Evolutionary conservation across 139 green algal genomes (phyloP), one percentile per base, ranked within the genome.

Genomic region (Ostreobium quekettii): DNA sequence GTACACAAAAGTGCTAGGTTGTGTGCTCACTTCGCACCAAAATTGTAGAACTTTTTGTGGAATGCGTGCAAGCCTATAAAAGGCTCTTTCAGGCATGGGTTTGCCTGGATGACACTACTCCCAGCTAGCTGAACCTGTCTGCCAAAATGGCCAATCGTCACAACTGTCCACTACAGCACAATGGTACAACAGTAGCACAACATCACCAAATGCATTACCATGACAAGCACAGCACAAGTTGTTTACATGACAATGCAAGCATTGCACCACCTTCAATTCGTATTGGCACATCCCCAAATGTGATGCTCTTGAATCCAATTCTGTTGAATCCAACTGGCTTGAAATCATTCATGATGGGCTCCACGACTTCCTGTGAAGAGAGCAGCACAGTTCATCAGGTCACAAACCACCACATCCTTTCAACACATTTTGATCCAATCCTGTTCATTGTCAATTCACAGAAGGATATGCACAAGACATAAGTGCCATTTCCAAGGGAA

Each of bases 221-320:
- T 74, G 4, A 83, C 73, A 56, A 71, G 71, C 48, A 83, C 79
- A 36, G 83, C 66, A 3, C 26, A 19, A 39, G 1, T 8, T n/a
- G 19, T n/a, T 6, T 36, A 11, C 60, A 8, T 67, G 60, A 31
- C 0, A 48, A 19, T 35, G 1, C n/a, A 29, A 38, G 46, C 1
- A 39, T 2, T 37, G 42, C 63, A 61, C n/a, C 38, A 78, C 75
- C 67, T 58, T 86, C 84, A 4, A 89, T 77, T 37, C 82, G 68
- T 71, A 96, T 85, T 2, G 90, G 90, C 29, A 84, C 80, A 26
- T 87, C 80, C 0, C 90, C 90, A 81, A 96, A 95, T 0, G 88
- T 89, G 3, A 96, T 75, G 57, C 86, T 84, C 66, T 87, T 77
- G 73, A 96, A 96, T 49, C 75, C 82, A 31, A 95, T 92, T 11